These are phyloP conservation scores for Globisporangium abappressorium DNA, from an alignment of 352 stramenopile genomes.

Conservation along the genomic window DNA sequence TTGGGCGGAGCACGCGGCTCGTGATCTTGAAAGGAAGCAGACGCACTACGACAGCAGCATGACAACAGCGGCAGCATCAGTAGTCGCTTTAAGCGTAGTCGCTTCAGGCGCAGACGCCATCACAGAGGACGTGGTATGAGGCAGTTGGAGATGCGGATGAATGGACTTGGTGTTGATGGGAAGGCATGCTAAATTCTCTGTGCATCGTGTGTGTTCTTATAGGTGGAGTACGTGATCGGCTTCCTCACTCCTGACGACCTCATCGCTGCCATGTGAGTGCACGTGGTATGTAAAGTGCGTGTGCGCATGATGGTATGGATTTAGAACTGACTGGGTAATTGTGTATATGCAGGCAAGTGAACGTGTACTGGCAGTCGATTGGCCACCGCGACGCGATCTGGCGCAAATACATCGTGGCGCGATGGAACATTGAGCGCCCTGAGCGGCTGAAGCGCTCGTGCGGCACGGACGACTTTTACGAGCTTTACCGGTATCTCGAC, in stretches of 20 bases:
- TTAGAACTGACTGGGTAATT: background rate
- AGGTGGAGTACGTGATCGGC: constrained; percentile 47
- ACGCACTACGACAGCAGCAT: background rate
- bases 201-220: background rate
- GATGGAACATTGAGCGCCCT: constrained; percentile 47
- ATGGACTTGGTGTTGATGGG: background rate
- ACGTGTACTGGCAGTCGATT: constrained; percentile 44
- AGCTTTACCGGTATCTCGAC: constrained; percentile 65
- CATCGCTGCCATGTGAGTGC: constrained; percentile 41
- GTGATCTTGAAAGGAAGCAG: background rate
- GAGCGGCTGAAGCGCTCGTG: constrained; percentile 42
- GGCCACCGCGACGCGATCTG: constrained; percentile 53
- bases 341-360: constrained; percentile 41
- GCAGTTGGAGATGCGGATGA: background rate
- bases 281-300: background rate
- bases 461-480: constrained; percentile 44
- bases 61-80: background rate
- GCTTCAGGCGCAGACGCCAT: constrained; percentile 11
- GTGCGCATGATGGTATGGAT: background rate
- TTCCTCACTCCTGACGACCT: constrained; percentile 59
- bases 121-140: constrained; percentile 43
- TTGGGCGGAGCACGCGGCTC: background rate
- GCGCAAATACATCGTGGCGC: constrained; percentile 39
- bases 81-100: background rate
- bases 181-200: background rate